Percentiles rank a stretch among this genome's conserved stretches.
phyloP scores from a whole-genome alignment of 345 rosid species.

The Hibiscus mutabilis region DNA sequence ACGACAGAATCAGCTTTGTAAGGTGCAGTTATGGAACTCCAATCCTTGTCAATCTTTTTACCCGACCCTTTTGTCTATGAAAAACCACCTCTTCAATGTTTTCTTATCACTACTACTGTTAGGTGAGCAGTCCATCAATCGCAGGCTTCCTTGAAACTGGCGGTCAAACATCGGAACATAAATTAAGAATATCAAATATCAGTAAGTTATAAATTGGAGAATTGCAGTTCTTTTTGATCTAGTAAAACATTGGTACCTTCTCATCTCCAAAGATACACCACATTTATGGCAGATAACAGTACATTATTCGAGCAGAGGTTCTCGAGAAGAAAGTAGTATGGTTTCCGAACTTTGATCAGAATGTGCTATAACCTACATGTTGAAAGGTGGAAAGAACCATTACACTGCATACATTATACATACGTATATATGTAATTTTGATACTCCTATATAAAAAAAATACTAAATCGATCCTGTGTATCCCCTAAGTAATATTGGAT shows the following conservation, averaged over 20 bases:
- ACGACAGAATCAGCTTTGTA: constrained; percentile 12
- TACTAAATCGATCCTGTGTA: background rate
- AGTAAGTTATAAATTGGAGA: background rate
- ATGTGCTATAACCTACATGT: constrained; percentile 7
- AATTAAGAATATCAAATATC: constrained; percentile 2
- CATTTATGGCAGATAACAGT: constrained; percentile 30
- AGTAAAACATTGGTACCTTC: constrained; percentile 33
- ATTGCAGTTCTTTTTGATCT: background rate
- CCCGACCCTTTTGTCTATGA: constrained; percentile 84
- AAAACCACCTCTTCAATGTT: constrained; percentile 92
- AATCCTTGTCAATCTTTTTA: constrained; percentile 17
- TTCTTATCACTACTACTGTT: constrained; percentile 68
- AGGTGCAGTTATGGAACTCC: constrained; percentile 12
- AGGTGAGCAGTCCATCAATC: constrained; percentile 67
- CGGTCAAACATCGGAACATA: background rate
- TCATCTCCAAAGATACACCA: constrained; percentile 52
- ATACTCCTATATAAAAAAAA: too few species aligned
- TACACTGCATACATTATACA: background rate
- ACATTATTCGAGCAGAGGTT: constrained; percentile 23
- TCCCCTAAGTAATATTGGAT: background rate
- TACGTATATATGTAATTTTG: background rate
- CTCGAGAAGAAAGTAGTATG: background rate
- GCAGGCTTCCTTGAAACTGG: constrained; percentile 43
- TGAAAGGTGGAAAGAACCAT: background rate
- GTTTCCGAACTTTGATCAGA: constrained; percentile 1